phyloP scores from a whole-genome alignment of 148 eudicot species.

The Fagopyrum homotropicum region DNA sequence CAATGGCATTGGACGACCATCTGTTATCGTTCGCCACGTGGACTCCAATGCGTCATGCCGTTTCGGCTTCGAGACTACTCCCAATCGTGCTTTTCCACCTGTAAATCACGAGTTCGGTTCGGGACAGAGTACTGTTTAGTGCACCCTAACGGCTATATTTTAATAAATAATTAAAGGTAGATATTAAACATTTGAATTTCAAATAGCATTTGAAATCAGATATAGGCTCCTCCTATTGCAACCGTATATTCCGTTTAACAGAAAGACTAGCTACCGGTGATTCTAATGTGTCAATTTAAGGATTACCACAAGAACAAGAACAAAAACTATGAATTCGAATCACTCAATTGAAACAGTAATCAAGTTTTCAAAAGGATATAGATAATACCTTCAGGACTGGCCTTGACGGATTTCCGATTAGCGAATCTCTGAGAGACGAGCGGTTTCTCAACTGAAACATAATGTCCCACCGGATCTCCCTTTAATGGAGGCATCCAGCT shows the following conservation, averaged over 20 bases:
- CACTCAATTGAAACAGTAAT: background rate
- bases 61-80: slow-evolving; percentile 48
- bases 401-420: slow-evolving; percentile 7
- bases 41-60: slow-evolving; percentile 62
- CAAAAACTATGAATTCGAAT: background rate
- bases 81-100: slow-evolving; percentile 42
- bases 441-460: background rate
- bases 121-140: background rate
- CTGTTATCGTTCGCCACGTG: slow-evolving; percentile 80
- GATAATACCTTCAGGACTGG: slow-evolving; percentile 45
- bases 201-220: background rate
- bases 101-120: background rate
- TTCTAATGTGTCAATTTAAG: background rate
- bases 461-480: background rate
- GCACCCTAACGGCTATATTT: slow-evolving; percentile 9
- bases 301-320: slow-evolving; percentile 1
- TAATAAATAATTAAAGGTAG: background rate
- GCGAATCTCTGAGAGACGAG: slow-evolving; percentile 9
- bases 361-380: background rate
- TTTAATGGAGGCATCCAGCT: slow-evolving; percentile 5
- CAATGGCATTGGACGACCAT: slow-evolving; percentile 58
- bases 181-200: background rate
- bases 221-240: background rate
- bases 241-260: background rate
- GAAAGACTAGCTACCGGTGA: background rate